phyloP scores from a whole-genome alignment of 768 basidiomycete genomes.

The Neoboletus magnificus region DNA sequence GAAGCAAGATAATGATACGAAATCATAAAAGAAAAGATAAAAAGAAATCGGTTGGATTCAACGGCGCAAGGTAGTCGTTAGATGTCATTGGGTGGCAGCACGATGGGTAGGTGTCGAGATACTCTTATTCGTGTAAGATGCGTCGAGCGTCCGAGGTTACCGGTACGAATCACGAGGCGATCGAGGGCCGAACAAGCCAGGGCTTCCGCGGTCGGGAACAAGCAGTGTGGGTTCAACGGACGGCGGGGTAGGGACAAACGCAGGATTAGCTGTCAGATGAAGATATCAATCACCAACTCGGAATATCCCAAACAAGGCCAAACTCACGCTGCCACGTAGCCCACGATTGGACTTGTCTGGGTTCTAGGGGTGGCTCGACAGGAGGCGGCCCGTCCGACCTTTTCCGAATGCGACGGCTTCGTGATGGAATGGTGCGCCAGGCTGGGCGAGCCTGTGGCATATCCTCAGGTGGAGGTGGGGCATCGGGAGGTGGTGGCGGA shows the following conservation, averaged over 20 bases:
- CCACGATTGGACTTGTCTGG: slow-evolving; percentile 52
- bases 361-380: slow-evolving; percentile 35
- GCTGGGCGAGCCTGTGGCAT: slow-evolving; percentile 48
- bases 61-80: slow-evolving; percentile 20
- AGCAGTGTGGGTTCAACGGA: slow-evolving; percentile 56
- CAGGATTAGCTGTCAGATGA: slow-evolving; percentile 51
- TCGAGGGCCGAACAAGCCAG: slow-evolving; percentile 76
- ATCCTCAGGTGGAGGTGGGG: slow-evolving; percentile 44
- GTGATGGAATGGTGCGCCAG: slow-evolving; percentile 55
- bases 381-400: slow-evolving; percentile 34
- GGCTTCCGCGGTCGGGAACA: slow-evolving; percentile 55
- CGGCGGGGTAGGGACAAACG: slow-evolving; percentile 55
- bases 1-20: slow-evolving; percentile 29
- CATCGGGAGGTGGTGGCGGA: slow-evolving; percentile 45
- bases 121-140: neutral
- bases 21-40: neutral
- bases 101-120: neutral
- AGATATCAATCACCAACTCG: slow-evolving; percentile 1
- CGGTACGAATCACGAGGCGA: slow-evolving; percentile 48
- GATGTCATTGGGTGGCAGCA: slow-evolving; percentile 6
- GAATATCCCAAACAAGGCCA: slow-evolving; percentile 8
- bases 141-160: neutral
- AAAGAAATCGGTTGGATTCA: slow-evolving; percentile 4
- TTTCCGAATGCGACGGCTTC: slow-evolving; percentile 45
- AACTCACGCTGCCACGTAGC: slow-evolving; percentile 65